Conservation (phyloP, 2,329 filamentous ascomycete species). For the Scedosporium minutisporum region DNA sequence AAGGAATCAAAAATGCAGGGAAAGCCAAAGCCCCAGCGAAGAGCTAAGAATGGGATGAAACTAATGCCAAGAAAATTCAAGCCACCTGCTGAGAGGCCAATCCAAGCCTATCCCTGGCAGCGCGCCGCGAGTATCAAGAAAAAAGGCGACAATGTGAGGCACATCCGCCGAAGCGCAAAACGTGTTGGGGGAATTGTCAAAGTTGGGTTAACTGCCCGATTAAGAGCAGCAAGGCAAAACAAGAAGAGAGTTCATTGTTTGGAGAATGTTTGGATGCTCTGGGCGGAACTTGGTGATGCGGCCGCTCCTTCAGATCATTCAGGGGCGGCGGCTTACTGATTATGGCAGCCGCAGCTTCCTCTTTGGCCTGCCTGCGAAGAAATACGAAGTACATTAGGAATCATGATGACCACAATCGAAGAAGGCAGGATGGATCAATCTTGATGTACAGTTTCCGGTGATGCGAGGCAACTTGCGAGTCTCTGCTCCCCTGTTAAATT, state of each 20-base stretch:
- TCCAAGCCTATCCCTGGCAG: not conserved
- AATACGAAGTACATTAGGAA: too few species aligned
- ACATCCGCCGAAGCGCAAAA: not conserved
- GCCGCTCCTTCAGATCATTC: not conserved
- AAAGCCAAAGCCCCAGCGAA: not conserved
- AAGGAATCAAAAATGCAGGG: not conserved
- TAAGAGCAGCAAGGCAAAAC: not conserved
- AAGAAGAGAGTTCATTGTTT: not conserved
- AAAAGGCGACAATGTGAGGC: not conserved
- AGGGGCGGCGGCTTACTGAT: not conserved
- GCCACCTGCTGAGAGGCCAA: not conserved
- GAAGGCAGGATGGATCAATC: too few species aligned
- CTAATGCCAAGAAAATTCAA: not conserved
- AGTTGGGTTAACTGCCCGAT: not conserved
- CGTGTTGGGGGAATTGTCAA: not conserved
- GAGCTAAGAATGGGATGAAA: conserved; percentile 4
- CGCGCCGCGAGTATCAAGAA: not conserved
- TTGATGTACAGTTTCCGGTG: not conserved
- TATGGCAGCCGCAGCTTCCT: not conserved
- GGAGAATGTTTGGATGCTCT: too few species aligned
- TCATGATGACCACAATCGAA: too few species aligned
- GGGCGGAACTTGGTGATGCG: not conserved
- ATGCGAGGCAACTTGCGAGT: not conserved
- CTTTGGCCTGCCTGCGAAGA: not conserved
- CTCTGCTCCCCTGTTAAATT: not conserved